Evolutionary conservation across 2,329 filamentous ascomycete species (phyloP), one percentile per base, ranked within the genome.

Genomic region (Trichoderma sp.): DNA sequence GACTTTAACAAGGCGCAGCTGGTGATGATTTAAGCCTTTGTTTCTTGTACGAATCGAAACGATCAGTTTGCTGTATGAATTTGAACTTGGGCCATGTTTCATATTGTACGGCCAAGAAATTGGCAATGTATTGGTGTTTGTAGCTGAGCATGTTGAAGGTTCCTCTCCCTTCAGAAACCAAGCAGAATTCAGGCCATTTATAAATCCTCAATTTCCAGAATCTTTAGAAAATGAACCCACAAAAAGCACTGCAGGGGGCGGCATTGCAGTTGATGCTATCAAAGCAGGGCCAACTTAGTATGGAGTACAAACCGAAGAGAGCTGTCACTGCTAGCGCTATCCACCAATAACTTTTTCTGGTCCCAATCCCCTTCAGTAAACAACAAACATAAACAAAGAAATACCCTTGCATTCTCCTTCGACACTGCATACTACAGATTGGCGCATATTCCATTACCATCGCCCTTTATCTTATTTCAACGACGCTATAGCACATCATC

Each of bases 1-100:
- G 31, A 60, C 38, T 73, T n/a, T 73, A 9, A 9, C 31, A 33
- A 29, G 63, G 41, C 60, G 60, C 16, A 56, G 41, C 50, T 41
- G 60, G 45, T 63, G 68, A 63, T 73, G 59, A 73, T 65, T 56
- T 56, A 33, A 73, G 71, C 60, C 71, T 35, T 45, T 73, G 29
- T 38, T 73, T 73, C 59, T 73, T 33, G 38, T 65, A 38, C 31
- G 41, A 56, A 45, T 53, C n/a, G 41, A 35, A 63, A 65, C 18
- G n/a, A 65, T 63, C 27, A 65, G 69, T 21, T 62, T 31, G 41
- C 53, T 65, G 60, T 65, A 56, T 73, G 41, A 73, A 73, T 41
- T 62, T 56, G 60, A 29, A 56, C 29, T 56, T 41, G 12, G 29
- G 38, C 31, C 59, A n/a, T 65, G 71, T 56, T 27, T 24, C 64